Evolutionary conservation across 768 basidiomycete species (phyloP), one percentile per base, ranked within the genome.

Genomic region (Lactarius akahatsu): DNA sequence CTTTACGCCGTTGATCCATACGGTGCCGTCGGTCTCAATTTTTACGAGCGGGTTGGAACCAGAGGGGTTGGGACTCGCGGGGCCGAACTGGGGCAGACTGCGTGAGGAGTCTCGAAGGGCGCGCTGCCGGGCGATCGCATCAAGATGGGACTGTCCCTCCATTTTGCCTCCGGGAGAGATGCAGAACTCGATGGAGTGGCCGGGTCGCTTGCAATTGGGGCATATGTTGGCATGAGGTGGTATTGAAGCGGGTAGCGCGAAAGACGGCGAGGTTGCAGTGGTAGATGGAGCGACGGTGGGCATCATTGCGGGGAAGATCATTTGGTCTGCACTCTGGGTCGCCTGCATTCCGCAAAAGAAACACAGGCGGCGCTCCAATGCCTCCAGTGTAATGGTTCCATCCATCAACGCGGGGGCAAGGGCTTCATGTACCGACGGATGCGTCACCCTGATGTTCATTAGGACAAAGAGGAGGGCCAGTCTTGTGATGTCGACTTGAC

Each of bases 151-250:
- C 0, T 36, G 11, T 11, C 36, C 36, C 36, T 40, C 64, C 47
- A 61, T 61, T 9, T 36, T 59, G 6, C 64, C 59, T 13, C 64
- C 64, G 34, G 47, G 38, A 9, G 58, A n/a, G 26, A 58, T 41
- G 34, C 64, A 66, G 52, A 45, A 59, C 20, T 66, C 59, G 0
- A 40, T 47, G 16, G 58, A 18, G 13, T 66, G 64, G 4, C 45
- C 40, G 4, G 36, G 1, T 8, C 23, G 3, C 16, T 61, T 41
- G 59, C 64, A 66, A 28, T 61, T 47, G 4, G 64, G 60, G 50
- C 64, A 66, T 8, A 40, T 40, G 3, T 40, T 40, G 10, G 38
- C 15, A 0, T 0, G 38, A 13, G 15, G 38, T 2, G 26, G 38
- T 1, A n/a, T 18, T 4, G 26, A 18, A 9, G 54, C 7, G 7